Evolutionary conservation across 305 asterid genomes (phyloP).

Genomic region (Fraxinus platypoda): DNA sequence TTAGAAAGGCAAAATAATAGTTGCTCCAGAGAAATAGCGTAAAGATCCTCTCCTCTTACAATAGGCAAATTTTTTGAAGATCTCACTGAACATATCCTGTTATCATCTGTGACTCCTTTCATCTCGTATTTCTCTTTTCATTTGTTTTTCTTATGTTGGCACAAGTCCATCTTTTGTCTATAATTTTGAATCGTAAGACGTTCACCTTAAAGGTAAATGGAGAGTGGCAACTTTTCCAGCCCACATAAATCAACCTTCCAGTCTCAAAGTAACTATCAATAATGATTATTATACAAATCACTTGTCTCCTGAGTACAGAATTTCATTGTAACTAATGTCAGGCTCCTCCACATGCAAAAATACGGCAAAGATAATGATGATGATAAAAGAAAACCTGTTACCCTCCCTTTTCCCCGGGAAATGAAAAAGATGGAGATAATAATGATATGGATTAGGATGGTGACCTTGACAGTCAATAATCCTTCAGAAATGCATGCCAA

Average conservation of each 20-base stretch:
- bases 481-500: neutral
- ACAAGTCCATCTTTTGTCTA: neutral
- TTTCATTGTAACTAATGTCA: neutral
- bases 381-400: neutral
- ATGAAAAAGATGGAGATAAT: neutral
- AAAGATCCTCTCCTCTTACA: neutral
- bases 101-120: neutral
- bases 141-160: neutral
- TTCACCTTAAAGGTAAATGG: neutral
- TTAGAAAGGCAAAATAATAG: neutral
- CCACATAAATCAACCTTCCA: neutral
- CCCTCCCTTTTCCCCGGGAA: neutral
- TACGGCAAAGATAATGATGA: neutral
- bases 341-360: neutral
- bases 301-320: neutral
- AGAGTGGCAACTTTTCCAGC: neutral
- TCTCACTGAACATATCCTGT: neutral
- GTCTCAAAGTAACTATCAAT: neutral
- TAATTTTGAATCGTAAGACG: neutral
- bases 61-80: neutral
- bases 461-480: neutral
- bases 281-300: neutral
- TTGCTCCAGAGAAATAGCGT: neutral
- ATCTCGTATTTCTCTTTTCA: neutral
- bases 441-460: neutral